Base-by-base conservation (phyloP, 257 asterid genomes). In the Solanum sejunctum region DNA sequence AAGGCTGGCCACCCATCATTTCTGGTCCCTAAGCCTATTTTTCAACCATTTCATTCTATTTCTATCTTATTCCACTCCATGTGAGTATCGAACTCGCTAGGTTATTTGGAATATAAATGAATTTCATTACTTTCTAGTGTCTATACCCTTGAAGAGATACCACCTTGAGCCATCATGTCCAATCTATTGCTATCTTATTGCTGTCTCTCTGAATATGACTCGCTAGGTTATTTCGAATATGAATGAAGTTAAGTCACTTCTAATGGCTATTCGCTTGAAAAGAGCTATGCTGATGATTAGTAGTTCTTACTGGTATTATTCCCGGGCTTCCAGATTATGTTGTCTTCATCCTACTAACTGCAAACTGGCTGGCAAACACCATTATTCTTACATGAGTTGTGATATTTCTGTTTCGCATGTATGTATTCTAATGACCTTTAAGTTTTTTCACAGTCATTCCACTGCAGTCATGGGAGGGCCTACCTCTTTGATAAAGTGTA, bases 401-500 rank as follows among this genome's bases (percentile, higher is more conserved):
- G n/a, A n/a, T 49, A 56, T 36, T 41, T 77, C 1, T 78, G 26
- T 49, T 45, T 83, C 67, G 20, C 56, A 41, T 32, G 63, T 83
- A 45, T 79, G 79, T 88, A 64, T 84, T 77, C 89, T 93, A 83
- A 91, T 52, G 45, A 57, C 70, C 49, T 84, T 85, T 88, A 57
- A 32, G 85, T 72, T 81, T 90, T 32, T 32, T 86, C 87, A 57
- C 92, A 95, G 99, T 64, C 94, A 57, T 95, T 95, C 90, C 95
- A 88, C 83, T 85, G 92, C 93, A 92, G 89, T 89, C 88, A 90
- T 82, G 99, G 99, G 86, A 93, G 87, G 88, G 99, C 99, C 82
- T 95, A 95, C 89, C 98, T 95, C 89, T 91, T 92, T 61, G 88
- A 87, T 10, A 91, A 91, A 12, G 97, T 93, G 99, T 93, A 91